Conservation (phyloP, 495 filamentous ascomycete species). For the Podospora fimiseda region DNA sequence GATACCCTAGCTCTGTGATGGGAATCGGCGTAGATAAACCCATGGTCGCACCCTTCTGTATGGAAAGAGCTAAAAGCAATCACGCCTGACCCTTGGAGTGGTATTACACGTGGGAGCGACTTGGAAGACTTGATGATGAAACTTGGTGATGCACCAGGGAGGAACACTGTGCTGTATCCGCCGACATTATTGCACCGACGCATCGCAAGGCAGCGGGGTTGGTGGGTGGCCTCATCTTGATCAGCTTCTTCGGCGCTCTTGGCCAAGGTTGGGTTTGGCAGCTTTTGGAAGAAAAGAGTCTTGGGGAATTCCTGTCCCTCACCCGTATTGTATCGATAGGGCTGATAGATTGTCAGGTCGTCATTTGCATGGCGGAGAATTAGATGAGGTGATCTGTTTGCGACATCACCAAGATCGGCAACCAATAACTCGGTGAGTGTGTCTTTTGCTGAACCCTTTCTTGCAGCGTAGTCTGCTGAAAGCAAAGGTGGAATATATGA, state of each 20-base stretch:
- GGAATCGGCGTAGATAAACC: slow-evolving; percentile 73
- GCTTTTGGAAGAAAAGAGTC: slow-evolving; percentile 66
- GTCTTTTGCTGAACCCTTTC: slow-evolving; percentile 64
- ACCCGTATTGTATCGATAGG: slow-evolving; percentile 47
- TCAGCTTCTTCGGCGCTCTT: slow-evolving; percentile 39
- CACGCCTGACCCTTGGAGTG: slow-evolving; percentile 57
- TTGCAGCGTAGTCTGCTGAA: slow-evolving; percentile 59
- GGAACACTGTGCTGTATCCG: slow-evolving; percentile 72
- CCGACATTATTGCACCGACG: slow-evolving; percentile 58
- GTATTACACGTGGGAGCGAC: slow-evolving; percentile 66
- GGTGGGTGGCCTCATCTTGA: slow-evolving; percentile 32
- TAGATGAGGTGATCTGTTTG: slow-evolving; percentile 64
- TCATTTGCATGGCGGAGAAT: slow-evolving; percentile 72
- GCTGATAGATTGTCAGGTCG: slow-evolving; percentile 83
- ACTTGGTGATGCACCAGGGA: slow-evolving; percentile 68
- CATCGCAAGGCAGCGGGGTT: slow-evolving; percentile 46
- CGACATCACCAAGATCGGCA: slow-evolving; percentile 74
- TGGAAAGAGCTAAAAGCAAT: slow-evolving; percentile 65
- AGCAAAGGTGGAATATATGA: slow-evolving; percentile 72
- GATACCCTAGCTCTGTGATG: slow-evolving; percentile 60
- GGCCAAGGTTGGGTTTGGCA: slow-evolving; percentile 57
- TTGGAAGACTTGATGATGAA: slow-evolving; percentile 75
- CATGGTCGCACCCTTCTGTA: slow-evolving; percentile 64
- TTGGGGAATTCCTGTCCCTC: slow-evolving; percentile 30
- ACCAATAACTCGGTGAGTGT: slow-evolving; percentile 69